Base-by-base conservation (phyloP, 164 flowering plant species). In the Nelumbo lutea region DNA sequence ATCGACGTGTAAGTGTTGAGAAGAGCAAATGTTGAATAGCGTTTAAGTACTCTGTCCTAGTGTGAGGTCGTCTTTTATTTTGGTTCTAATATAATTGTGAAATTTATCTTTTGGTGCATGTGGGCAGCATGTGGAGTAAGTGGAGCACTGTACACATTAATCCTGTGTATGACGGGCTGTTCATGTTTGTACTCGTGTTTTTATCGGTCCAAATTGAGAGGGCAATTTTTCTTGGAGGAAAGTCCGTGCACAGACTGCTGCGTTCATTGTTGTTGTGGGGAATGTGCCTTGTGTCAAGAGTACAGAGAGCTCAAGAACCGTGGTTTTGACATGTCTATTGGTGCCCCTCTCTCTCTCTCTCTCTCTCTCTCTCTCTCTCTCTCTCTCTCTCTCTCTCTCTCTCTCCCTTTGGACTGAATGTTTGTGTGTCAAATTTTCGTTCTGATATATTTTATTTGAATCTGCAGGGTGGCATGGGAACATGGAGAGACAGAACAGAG, bases 251-350 rank as follows among this genome's bases (percentile, higher is more conserved):
- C 75, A 0, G 87, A 83, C 68, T 87, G 87, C 69, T 73, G 81
- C 44, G 68, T 81, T 60, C 87, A 85, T 67, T 82, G 66, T 59
- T 83, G 75, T 13, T 85, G 88, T 50, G 85, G 82, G 78, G 27
- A 53, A 27, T 87, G 88, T 64, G 83, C 87, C 3, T 64, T 85
- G 55, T 81, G 85, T 52, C 91, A 85, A 68, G 87, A 85, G 72
- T 80, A 87, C 61, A 71, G 87, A 62, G 85, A 85, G 77, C 84
- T 87, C 60, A 64, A 77, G 52, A 70, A 65, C 69, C 85, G 73
- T 44, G 88, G 90, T 6, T 78, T 79, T 47, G 81, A 83, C 65
- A 61, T 75, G 74, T 40, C 70, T 9, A 66, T 75, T 5, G 78
- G 74, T 75, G 40, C 9, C 8, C 71, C 66, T n/a, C 43, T 61